Evolutionary conservation across 495 filamentous ascomycete species (phyloP), one percentile per base, ranked within the genome.

Genomic region (Astrothelium macrocarpum): DNA sequence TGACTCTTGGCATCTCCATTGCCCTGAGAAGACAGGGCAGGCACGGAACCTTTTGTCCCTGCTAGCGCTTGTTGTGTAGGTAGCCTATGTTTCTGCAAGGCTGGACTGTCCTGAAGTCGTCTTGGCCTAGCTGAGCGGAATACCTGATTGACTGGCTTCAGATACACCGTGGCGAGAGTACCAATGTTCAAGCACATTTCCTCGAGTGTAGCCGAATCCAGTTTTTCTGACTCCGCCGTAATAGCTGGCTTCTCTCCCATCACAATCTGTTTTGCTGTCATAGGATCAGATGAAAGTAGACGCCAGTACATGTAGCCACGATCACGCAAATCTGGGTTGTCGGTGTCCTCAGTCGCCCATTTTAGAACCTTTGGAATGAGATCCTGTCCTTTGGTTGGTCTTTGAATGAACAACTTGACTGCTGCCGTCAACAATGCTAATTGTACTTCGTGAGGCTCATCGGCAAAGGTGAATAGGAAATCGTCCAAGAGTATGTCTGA

Each of bases 261-360:
- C 66, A 99, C 90, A 62, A 99, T 82, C 63, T 84, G 79, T 70
- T 90, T 93, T 10, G 94, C 94, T 0, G 86, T 84, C 20, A 88
- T 84, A 62, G 95, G 91, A 75, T 97, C 91, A 1, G 90, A 91
- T n/a, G 91, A 96, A 2, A 99, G 82, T 25, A 99, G 82, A 9
- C 94, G 87, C 94, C 94, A 99, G 78, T 99, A 99, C 90, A 99
- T 97, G 78, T 96, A 97, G 12, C 94, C 94, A 65, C 94, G 81
- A 71, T 99, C 94, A 49, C 94, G 83, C 32, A 99, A 84, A 71
- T 99, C 94, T 0, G 95, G 95, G 75, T 97, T 96, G 72, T 99
- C 94, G 25, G 94, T 99, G 71, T 99, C 94, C 71, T 96, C 94
- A 1, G 94, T 99, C 59, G 95, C 95, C 93, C 93, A 97, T 76